Evolutionary conservation across 2,329 filamentous ascomycete species (phyloP).

Genomic region (Pseudogymnoascus sp.): DNA sequence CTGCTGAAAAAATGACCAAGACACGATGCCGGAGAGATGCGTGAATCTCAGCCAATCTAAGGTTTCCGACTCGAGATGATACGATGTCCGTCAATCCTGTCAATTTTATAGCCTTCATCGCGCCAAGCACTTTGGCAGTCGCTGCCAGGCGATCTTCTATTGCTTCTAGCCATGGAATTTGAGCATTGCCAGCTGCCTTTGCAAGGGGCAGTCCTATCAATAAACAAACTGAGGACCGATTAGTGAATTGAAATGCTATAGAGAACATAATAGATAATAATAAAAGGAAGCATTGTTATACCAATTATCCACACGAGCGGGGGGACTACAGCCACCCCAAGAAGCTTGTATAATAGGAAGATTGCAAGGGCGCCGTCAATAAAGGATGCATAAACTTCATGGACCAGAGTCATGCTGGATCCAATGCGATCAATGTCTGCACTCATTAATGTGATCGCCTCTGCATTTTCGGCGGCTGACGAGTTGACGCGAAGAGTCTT

Average conservation of each 20-base stretch:
- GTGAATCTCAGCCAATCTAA: neutral
- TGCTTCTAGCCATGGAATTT: conserved; percentile 11
- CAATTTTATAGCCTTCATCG: conserved; percentile 12
- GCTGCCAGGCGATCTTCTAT: conserved; percentile 11
- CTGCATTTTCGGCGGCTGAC: neutral
- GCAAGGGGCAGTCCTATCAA: neutral
- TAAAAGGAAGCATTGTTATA: neutral
- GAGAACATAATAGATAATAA: neutral
- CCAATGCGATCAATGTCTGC: neutral
- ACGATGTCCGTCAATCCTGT: conserved; percentile 11
- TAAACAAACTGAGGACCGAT: neutral
- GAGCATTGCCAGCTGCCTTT: neutral
- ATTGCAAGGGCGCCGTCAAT: neutral
- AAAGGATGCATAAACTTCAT: neutral
- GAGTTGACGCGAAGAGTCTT: conserved; percentile 13
- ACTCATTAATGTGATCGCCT: conserved; percentile 1
- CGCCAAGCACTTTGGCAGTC: conserved; percentile 7
- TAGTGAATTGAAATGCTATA: neutral
- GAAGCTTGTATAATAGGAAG: neutral
- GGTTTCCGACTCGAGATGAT: neutral
- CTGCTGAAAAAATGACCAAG: neutral
- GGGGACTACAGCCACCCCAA: neutral
- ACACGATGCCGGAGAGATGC: neutral
- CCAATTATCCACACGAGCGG: neutral
- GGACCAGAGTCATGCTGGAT: neutral